A percentile compares a stretch with the other conserved stretches of the same genome.
These are phyloP conservation scores for Trametes maxima DNA, from an alignment of 768 basidiomycete genomes.

Conservation along the genomic window DNA sequence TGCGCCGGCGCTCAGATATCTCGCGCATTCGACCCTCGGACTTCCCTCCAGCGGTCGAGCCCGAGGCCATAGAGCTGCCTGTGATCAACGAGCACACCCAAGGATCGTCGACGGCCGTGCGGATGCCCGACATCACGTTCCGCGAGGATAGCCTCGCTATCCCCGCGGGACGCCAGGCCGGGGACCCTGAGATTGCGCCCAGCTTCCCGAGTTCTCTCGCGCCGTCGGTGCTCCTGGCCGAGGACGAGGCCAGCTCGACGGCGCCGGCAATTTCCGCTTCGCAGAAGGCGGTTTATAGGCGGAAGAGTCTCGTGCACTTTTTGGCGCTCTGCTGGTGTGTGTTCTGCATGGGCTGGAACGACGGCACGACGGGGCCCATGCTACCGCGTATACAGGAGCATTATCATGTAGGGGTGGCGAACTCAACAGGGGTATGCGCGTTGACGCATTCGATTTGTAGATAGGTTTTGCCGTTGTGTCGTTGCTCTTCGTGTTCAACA, in stretches of 20 bases:
- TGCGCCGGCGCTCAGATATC: slow-evolving; percentile 21
- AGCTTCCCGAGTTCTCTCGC: slow-evolving; percentile 22
- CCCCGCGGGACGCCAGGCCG: background rate
- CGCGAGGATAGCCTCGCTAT: slow-evolving; percentile 5
- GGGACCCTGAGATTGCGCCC: slow-evolving; percentile 19
- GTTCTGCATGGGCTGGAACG: slow-evolving; percentile 77
- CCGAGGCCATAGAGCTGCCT: slow-evolving; percentile 17
- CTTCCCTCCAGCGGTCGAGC: background rate
- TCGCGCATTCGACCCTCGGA: slow-evolving; percentile 13
- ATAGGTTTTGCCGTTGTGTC: slow-evolving; percentile 58
- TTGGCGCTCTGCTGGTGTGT: slow-evolving; percentile 54
- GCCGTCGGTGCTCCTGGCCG: slow-evolving; percentile 4
- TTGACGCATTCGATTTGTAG: slow-evolving; percentile 28
- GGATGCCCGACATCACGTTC: background rate
- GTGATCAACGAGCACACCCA: background rate
- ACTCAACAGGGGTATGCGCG: background rate
- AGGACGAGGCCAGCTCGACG: slow-evolving; percentile 6
- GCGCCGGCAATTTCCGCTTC: slow-evolving; percentile 21
- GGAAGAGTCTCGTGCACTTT: slow-evolving; percentile 46
- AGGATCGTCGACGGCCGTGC: background rate
- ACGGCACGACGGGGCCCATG: slow-evolving; percentile 72
- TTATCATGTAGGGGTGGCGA: slow-evolving; percentile 41
- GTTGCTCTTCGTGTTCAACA: slow-evolving; percentile 57
- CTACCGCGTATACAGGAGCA: slow-evolving; percentile 68
- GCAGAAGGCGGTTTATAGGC: slow-evolving; percentile 14